Base-by-base conservation (phyloP, 345 rosid species). In the Dipteronia sinensis region DNA sequence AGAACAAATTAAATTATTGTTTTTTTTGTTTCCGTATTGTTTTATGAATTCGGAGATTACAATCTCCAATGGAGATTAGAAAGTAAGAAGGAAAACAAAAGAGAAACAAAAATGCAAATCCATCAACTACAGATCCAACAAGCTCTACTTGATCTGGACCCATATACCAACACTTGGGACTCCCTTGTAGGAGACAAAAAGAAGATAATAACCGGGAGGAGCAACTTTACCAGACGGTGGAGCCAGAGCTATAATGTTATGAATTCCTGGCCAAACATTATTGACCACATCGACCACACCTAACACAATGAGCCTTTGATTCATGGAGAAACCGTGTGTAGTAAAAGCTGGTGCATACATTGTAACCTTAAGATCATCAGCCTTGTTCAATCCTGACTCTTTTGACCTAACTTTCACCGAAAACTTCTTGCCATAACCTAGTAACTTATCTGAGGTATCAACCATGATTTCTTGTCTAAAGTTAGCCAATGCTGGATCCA, bases 311-410 rank as follows among this genome's bases (percentile, higher is more conserved):
- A 88, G 65, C 76, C 98, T 86, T 82, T 85, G 90, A 76, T 89
- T 91, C 96, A 93, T 93, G 13, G 89, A 80, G 65, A 89, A 79
- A 16, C 94, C 88, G 58, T 91, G 94, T 1, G 98, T 93, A 3
- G 93, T 87, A 31, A 93, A 93, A 3, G 96, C 70, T 3, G 98
- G 93, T 3, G 91, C 88, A 49, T 88, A 84, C 85, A 91, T 83
- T 4, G 81, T 83, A 11, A 91, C 80, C 77, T 51, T 81, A 8
- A 89, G 67, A 16, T 85, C 82, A 17, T 44, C 2, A n/a, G 10
- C 3, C 69, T 71, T 64, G 29, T 3, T 31, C 38, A 42, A 79
- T 0, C 10, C 65, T 0, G 10, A 7, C 51, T 73, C 83, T 4
- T 58, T 47, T 6, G 76, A 73, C 16, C 65, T 73, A 22, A 89